Conservation (phyloP, 1,284 basidiomycete species). For the Cystobasidiaceae sp. region DNA sequence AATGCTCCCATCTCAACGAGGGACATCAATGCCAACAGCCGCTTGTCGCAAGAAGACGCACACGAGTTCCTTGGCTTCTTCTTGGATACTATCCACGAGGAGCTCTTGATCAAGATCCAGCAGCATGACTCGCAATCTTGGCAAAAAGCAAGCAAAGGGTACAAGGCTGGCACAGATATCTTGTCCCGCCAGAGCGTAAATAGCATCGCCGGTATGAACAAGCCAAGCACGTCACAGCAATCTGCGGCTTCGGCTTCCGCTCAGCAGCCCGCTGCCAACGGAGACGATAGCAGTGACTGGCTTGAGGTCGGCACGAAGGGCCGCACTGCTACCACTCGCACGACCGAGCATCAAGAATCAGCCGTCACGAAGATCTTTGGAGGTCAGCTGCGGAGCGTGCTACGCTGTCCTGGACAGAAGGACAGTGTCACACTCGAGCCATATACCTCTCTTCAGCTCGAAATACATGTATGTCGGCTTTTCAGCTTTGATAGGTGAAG, state of each 20-base stretch:
- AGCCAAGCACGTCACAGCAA: background rate
- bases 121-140: conserved; percentile 15
- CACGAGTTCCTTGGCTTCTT: conserved; percentile 99
- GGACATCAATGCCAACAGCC: conserved; percentile 16
- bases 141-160: conserved; percentile 32
- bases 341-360: conserved; percentile 71
- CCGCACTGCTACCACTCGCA: conserved; percentile 72
- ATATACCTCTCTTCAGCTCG: conserved; percentile 81
- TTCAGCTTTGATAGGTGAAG: background rate
- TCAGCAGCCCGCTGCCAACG: conserved; percentile 38
- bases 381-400: conserved; percentile 82
- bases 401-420: conserved; percentile 70
- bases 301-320: conserved; percentile 90
- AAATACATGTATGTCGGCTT: conserved; percentile 64
- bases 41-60: conserved; percentile 96
- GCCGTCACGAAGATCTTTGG: conserved; percentile 90
- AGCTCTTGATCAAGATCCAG: conserved; percentile 47
- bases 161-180: conserved; percentile 41
- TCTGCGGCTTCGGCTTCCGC: conserved; percentile 32
- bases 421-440: conserved; percentile 89
- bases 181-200: conserved; percentile 51
- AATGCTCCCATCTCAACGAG: conserved; percentile 1
- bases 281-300: conserved; percentile 56
- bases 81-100: conserved; percentile 90
- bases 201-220: conserved; percentile 52